Percentiles rank a stretch among this genome's conserved stretches.
These are phyloP conservation scores for Metschnikowia colocasiae DNA, from an alignment of 805 yeast species.

Conservation along the genomic window DNA sequence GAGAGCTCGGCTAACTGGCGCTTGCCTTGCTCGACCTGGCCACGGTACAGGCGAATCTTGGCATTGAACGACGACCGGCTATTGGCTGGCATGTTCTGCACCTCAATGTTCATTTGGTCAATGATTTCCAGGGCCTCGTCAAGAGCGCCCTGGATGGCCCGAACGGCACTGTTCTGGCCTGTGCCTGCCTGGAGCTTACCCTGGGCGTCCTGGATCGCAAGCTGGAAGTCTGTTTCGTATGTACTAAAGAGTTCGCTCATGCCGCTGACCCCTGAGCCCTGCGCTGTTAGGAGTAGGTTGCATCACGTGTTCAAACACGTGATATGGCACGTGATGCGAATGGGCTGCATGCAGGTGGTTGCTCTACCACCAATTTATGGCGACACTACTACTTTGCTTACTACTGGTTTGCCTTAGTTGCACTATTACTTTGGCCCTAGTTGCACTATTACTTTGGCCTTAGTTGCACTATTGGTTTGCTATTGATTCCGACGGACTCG, in stretches of 20 bases:
- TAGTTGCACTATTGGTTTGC: too few relatives aligned
- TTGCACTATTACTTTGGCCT: background rate
- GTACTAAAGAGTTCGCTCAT: constrained; percentile 56
- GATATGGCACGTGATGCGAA: background rate
- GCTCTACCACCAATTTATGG: too few relatives aligned
- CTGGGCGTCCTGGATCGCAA: constrained; percentile 66
- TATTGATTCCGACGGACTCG: too few relatives aligned
- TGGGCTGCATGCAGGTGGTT: too few relatives aligned
- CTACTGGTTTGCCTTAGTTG: too few relatives aligned
- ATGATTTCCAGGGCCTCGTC: constrained; percentile 78
- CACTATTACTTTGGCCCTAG: background rate
- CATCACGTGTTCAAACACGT: background rate
- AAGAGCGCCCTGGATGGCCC: constrained; percentile 60
- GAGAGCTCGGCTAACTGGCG: constrained; percentile 49
- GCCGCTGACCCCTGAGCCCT: background rate
- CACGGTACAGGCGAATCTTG: constrained; percentile 67
- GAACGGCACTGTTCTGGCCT: constrained; percentile 50
- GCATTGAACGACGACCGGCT: constrained; percentile 69
- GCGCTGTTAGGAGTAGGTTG: background rate
- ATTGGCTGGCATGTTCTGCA: constrained; percentile 75
- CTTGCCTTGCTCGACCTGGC: constrained; percentile 56
- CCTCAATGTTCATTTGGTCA: constrained; percentile 86
- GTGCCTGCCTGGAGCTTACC: constrained; percentile 56
- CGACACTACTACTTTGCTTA: too few relatives aligned
- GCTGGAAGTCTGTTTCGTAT: constrained; percentile 69